These are phyloP conservation scores for Saccharum officinarum DNA, from an alignment of 176 grass and related monocot species.

Conservation along the genomic window DNA sequence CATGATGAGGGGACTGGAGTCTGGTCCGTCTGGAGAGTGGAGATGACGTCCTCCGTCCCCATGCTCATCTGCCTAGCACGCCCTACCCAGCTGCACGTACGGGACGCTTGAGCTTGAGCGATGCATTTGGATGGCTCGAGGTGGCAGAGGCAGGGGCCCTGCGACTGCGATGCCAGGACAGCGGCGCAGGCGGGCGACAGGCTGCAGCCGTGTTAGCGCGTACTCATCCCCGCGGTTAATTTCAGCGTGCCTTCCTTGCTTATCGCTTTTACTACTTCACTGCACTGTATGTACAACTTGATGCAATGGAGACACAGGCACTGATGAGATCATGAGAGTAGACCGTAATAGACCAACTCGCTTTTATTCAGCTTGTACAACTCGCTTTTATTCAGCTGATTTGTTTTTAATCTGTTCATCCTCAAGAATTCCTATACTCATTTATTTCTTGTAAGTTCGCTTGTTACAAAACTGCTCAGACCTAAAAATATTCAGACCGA, in stretches of 20 bases:
- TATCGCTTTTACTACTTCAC: neutral
- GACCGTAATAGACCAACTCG: neutral
- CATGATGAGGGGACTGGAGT: neutral
- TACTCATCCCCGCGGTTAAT: neutral
- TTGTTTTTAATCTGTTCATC: neutral
- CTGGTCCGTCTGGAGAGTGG: too few species aligned
- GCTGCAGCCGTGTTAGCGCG: neutral
- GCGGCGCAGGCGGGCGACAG: neutral
- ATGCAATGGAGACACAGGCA: neutral
- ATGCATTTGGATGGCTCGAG: slow-evolving; percentile 36
- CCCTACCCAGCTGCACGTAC: neutral
- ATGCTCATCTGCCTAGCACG: slow-evolving; percentile 8
- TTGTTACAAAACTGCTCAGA: neutral
- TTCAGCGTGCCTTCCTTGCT: neutral
- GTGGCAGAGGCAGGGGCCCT: neutral
- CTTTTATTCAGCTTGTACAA: too few species aligned
- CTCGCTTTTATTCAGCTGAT: neutral
- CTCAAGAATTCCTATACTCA: neutral
- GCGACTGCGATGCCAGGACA: neutral
- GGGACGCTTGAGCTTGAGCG: neutral
- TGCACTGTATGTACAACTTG: neutral
- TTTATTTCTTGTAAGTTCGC: neutral
- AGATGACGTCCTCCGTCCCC: neutral
- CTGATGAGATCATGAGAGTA: neutral
- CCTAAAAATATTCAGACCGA: neutral